Percentiles rank a stretch among this genome's conserved stretches.
phyloP scores from a whole-genome alignment of 495 filamentous ascomycete species.

The Aspergillus conjunctus region DNA sequence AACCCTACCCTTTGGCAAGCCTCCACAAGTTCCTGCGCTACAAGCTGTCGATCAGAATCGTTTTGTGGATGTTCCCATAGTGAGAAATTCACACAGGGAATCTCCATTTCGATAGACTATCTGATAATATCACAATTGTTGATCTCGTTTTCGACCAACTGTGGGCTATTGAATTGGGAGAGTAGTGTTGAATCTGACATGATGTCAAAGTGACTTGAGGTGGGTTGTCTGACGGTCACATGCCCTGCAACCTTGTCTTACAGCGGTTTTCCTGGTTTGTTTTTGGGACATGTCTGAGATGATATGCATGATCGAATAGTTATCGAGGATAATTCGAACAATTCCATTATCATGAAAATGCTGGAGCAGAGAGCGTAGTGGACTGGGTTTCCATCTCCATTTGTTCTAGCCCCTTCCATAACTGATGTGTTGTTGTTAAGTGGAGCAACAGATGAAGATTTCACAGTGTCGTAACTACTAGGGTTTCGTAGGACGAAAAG shows the following conservation, averaged over 20 bases:
- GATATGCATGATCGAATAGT: not conserved
- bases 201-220: slow-evolving; percentile 3
- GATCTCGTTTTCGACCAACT: not conserved
- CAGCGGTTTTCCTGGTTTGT: too few species aligned
- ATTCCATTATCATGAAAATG: not conserved
- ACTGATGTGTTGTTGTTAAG: slow-evolving; percentile 7
- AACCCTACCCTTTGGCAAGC: slow-evolving; percentile 62
- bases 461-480: not conserved
- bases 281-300: not conserved
- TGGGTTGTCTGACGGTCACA: slow-evolving; percentile 17
- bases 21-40: slow-evolving; percentile 51
- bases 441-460: not conserved
- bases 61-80: slow-evolving; percentile 36
- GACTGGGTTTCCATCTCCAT: not conserved
- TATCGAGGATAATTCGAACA: not conserved
- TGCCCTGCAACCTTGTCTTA: slow-evolving; percentile 14
- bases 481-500: not conserved
- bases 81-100: slow-evolving; percentile 59
- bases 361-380: not conserved
- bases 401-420: not conserved
- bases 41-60: slow-evolving; percentile 35
- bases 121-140: not conserved
- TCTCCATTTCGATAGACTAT: slow-evolving; percentile 25
- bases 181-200: not conserved
- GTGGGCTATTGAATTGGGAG: too few species aligned